Evolutionary conservation across 306 rosid genomes (phyloP).

Genomic region (Cucurbita moschata): DNA sequence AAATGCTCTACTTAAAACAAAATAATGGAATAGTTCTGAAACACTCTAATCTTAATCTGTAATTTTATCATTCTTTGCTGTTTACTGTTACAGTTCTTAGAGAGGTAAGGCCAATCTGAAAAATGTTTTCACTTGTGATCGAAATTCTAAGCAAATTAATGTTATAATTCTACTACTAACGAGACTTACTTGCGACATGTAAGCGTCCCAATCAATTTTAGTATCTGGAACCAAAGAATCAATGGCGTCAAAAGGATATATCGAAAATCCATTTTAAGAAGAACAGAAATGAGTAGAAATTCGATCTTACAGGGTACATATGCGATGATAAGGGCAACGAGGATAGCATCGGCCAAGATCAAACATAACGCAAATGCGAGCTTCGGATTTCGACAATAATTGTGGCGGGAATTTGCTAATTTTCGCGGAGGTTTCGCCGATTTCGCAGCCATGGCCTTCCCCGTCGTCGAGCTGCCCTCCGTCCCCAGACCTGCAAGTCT

Average conservation of each 20-base stretch:
- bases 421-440: constrained; percentile 23
- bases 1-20: not conserved
- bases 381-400: constrained; percentile 17
- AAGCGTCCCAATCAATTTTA: constrained; percentile 97
- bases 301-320: constrained; percentile 57
- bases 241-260: not conserved
- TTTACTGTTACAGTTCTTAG: not conserved
- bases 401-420: constrained; percentile 8
- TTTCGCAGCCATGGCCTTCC: constrained; percentile 30
- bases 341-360: constrained; percentile 41
- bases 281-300: not conserved
- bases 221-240: constrained; percentile 45
- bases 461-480: not conserved
- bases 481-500: not conserved
- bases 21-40: not conserved
- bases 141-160: not conserved
- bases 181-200: constrained; percentile 68
- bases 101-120: not conserved
- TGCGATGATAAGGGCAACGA: constrained; percentile 49
- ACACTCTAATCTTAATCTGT: not conserved
- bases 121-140: not conserved
- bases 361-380: constrained; percentile 33
- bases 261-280: not conserved
- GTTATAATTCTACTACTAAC: not conserved
- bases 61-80: not conserved